A percentile compares a stretch with the other conserved stretches of the same genome.
Conservation (phyloP, 2,329 filamentous ascomycete genomes). For the Cytospora chrysosperma region DNA sequence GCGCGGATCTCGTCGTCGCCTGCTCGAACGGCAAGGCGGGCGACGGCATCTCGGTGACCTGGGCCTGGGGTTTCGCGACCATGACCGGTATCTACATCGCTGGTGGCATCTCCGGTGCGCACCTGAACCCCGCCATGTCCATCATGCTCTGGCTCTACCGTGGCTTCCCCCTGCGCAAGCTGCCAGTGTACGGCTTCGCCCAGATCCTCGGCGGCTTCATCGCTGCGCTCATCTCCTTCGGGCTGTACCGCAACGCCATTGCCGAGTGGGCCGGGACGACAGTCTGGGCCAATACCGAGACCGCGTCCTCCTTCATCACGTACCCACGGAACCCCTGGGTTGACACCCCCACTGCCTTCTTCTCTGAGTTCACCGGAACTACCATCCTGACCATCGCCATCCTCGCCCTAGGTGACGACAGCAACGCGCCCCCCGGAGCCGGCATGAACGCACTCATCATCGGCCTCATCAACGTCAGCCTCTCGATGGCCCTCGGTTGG, state of each 20-base stretch:
- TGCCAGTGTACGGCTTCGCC: slow-evolving; percentile 48
- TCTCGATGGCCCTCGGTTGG: slow-evolving; percentile 42
- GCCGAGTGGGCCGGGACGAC: slow-evolving; percentile 27
- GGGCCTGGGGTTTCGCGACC: slow-evolving; percentile 53
- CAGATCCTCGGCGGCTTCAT: slow-evolving; percentile 53
- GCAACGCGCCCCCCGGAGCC: slow-evolving; percentile 47
- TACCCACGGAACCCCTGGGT: slow-evolving; percentile 41
- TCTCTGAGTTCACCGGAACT: slow-evolving; percentile 47
- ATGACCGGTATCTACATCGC: slow-evolving; percentile 51
- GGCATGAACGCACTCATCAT: slow-evolving; percentile 52
- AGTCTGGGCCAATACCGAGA: slow-evolving; percentile 31
- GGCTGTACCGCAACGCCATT: slow-evolving; percentile 40
- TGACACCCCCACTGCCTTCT: slow-evolving; percentile 40
- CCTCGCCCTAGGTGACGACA: slow-evolving; percentile 45
- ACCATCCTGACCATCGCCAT: slow-evolving; percentile 41
- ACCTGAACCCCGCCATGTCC: slow-evolving; percentile 45
- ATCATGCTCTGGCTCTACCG: slow-evolving; percentile 48
- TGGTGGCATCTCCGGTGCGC: slow-evolving; percentile 47
- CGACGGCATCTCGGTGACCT: slow-evolving; percentile 43
- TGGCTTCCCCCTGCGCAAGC: slow-evolving; percentile 52
- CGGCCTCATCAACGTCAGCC: slow-evolving; percentile 40
- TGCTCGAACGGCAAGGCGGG: slow-evolving; percentile 32
- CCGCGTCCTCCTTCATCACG: slow-evolving; percentile 43
- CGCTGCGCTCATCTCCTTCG: slow-evolving; percentile 47
- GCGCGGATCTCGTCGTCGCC: slow-evolving; percentile 46